These are phyloP conservation scores for Seiridium cupressi DNA, from an alignment of 2,329 filamentous ascomycete species.

Conservation along the genomic window DNA sequence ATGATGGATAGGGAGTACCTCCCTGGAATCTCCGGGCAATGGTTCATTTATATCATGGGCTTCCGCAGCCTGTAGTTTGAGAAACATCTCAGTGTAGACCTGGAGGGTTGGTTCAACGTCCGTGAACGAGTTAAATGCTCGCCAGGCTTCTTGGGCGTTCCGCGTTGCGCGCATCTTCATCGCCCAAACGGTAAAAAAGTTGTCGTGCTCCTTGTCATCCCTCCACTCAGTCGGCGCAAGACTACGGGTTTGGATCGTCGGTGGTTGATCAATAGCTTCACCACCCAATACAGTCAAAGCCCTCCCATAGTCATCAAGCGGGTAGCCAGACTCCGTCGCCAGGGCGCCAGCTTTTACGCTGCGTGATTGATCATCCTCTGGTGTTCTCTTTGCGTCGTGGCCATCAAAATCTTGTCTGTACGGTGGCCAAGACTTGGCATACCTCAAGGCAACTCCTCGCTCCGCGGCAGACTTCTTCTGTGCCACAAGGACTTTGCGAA, in stretches of 20 bases:
- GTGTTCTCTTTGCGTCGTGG: conserved; percentile 52
- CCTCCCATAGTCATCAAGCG: conserved; percentile 42
- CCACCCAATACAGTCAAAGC: conserved; percentile 48
- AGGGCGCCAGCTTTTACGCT: conserved; percentile 51
- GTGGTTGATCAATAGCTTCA: conserved; percentile 48
- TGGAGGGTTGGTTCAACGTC: conserved; percentile 35
- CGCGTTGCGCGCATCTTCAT: conserved; percentile 57
- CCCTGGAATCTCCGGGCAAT: conserved; percentile 59
- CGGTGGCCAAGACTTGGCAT: conserved; percentile 58
- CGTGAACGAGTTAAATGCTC: conserved; percentile 20
- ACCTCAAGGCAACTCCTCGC: conserved; percentile 43
- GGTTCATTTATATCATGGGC: conserved; percentile 25
- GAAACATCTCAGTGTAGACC: conserved; percentile 61
- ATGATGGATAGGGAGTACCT: conserved; percentile 53
- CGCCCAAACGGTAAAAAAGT: conserved; percentile 46
- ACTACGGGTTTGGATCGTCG: conserved; percentile 55
- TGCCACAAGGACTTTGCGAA: conserved; percentile 52
- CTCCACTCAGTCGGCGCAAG: conserved; percentile 30
- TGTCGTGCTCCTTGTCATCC: conserved; percentile 25
- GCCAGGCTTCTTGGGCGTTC: conserved; percentile 61
- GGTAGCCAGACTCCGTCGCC: conserved; percentile 57
- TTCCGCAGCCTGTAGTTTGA: conserved; percentile 46
- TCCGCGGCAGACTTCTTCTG: conserved; percentile 53
- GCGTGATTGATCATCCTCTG: conserved; percentile 52
- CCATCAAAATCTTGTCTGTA: conserved; percentile 57